These are phyloP conservation scores for Ettlia oleoabundans DNA, from an alignment of 139 green algal genomes.

Conservation along the genomic window DNA sequence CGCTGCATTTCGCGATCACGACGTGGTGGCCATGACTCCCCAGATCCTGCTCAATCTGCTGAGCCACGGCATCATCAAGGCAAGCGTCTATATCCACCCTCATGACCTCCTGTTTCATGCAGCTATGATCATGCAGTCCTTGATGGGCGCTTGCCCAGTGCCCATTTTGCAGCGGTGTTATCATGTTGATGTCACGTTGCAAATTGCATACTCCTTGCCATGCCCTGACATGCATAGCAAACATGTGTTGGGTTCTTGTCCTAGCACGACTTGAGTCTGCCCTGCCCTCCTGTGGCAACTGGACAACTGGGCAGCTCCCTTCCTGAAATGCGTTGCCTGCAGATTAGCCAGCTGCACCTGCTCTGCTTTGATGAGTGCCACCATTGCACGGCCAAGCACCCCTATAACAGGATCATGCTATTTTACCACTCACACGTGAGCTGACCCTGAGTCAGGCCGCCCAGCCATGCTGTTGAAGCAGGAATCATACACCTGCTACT, in stretches of 20 bases:
- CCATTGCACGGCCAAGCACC: slow-evolving; percentile 57
- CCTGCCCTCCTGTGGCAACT: no score
- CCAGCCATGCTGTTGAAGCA: not conserved
- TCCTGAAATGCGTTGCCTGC: no score
- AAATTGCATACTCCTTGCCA: no score
- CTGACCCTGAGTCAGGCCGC: not conserved
- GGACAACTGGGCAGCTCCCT: no score
- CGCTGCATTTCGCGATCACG: slow-evolving; percentile 27
- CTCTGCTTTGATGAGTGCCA: slow-evolving; percentile 72
- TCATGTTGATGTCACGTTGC: no score
- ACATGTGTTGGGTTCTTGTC: no score
- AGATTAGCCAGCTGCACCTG: slow-evolving; percentile 55
- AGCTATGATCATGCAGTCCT: not conserved
- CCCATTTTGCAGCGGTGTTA: no score
- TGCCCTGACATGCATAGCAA: no score
- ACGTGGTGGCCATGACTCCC: slow-evolving; percentile 72
- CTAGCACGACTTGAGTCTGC: no score
- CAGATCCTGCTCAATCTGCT: slow-evolving; percentile 75
- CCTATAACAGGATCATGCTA: slow-evolving; percentile 72
- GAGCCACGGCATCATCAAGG: slow-evolving; percentile 56
- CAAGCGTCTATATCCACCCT: slow-evolving; percentile 4
- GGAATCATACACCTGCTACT: no score
- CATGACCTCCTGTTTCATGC: not conserved
- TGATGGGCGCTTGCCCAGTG: no score
- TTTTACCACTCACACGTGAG: slow-evolving; percentile 45